These are phyloP conservation scores for Suhomyces sp. DNA, from an alignment of 805 yeast species.

Conservation along the genomic window DNA sequence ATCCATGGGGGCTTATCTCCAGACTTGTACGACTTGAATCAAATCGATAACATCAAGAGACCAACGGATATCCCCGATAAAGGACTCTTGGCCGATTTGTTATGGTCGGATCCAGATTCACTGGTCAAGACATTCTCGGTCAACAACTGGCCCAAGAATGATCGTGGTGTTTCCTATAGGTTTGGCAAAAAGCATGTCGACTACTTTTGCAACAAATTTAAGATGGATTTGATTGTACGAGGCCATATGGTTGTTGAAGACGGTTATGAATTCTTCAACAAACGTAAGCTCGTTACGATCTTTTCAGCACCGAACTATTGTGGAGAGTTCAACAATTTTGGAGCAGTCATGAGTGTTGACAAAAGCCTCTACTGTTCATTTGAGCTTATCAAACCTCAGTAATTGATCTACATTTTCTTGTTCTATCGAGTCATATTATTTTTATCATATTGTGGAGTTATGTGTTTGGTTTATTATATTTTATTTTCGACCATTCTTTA, in stretches of 20 bases:
- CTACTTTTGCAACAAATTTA: slow-evolving; percentile 59
- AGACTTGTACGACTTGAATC: slow-evolving; percentile 58
- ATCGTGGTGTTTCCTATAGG: slow-evolving; percentile 78
- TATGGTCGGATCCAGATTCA: slow-evolving; percentile 82
- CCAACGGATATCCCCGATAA: slow-evolving; percentile 84
- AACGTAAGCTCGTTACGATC: slow-evolving; percentile 70
- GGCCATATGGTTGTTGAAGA: slow-evolving; percentile 92
- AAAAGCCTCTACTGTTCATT: slow-evolving; percentile 66
- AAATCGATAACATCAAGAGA: slow-evolving; percentile 66
- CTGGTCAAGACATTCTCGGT: slow-evolving; percentile 29
- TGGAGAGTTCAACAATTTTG: slow-evolving; percentile 78
- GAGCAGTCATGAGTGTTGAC: slow-evolving; percentile 75
- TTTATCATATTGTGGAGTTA: slow-evolving; percentile 3
- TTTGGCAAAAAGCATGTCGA: slow-evolving; percentile 75
- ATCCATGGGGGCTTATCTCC: slow-evolving; percentile 78
- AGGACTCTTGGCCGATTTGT: slow-evolving; percentile 71
- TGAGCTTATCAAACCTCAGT: slow-evolving; percentile 61
- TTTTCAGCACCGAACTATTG: slow-evolving; percentile 84
- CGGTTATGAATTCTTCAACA: slow-evolving; percentile 79
- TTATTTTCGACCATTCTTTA: neutral
- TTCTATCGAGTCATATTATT: neutral
- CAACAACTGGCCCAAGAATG: slow-evolving; percentile 73
- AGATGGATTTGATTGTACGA: slow-evolving; percentile 73
- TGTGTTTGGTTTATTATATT: neutral
- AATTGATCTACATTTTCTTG: slow-evolving; percentile 5